Conservation (phyloP, 139 green algal species). For the Coelastrella sp. region DNA sequence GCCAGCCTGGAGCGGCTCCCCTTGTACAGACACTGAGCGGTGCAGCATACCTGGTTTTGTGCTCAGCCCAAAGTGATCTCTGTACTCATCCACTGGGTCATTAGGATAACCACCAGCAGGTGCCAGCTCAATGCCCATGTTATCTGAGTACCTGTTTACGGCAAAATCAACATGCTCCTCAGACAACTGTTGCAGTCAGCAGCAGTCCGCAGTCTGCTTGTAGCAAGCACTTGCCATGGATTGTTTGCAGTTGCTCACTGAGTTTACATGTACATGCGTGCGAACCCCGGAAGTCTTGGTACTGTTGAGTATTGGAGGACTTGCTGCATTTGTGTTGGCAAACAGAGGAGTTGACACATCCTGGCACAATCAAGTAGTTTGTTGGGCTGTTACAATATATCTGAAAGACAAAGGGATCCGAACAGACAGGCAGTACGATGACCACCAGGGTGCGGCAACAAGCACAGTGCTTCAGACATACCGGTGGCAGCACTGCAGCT, state of each 20-base stretch:
- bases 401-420: too few species aligned
- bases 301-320: too few species aligned
- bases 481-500: not conserved
- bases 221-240: not conserved
- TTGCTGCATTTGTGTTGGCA: too few species aligned
- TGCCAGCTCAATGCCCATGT: slow-evolving; percentile 55
- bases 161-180: too few species aligned
- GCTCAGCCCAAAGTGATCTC: slow-evolving; percentile 39
- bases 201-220: not conserved
- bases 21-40: too few species aligned
- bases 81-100: slow-evolving; percentile 70
- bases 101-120: slow-evolving; percentile 65
- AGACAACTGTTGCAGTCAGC: not conserved
- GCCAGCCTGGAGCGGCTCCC: too few species aligned
- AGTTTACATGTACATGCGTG: not conserved
- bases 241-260: not conserved
- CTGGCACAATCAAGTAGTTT: not conserved
- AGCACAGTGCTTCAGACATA: too few species aligned
- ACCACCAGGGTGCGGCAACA: too few species aligned
- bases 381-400: too few species aligned
- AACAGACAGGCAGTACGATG: too few species aligned
- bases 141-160: slow-evolving; percentile 24
- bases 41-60: not conserved
- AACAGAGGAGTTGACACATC: too few species aligned
- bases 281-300: too few species aligned